Conservation (phyloP, 805 yeast species). For the Suhomyces xylopsoci region DNA sequence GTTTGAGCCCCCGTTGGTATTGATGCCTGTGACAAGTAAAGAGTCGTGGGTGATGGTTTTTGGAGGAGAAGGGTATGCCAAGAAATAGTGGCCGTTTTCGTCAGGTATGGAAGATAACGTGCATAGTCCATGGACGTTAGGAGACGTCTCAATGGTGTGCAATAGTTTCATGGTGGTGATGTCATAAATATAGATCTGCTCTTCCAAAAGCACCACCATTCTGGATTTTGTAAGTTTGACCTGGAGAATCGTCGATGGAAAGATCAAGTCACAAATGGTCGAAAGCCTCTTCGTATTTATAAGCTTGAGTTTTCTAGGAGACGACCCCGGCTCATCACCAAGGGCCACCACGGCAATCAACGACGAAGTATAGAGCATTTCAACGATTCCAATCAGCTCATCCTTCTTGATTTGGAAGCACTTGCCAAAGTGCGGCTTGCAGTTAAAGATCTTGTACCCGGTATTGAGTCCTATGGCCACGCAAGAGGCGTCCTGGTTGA, state of each 20-base stretch:
- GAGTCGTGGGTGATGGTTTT: conserved; percentile 47
- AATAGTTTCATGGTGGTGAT: conserved; percentile 38
- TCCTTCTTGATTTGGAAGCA: conserved; percentile 32
- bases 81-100: conserved; percentile 43
- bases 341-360: conserved; percentile 79
- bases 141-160: conserved; percentile 45
- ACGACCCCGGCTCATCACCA: conserved; percentile 65
- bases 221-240: conserved; percentile 34
- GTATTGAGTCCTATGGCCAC: conserved; percentile 67
- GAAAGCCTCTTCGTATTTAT: conserved; percentile 72
- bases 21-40: conserved; percentile 38
- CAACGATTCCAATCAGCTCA: conserved; percentile 68
- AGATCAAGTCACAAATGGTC: conserved; percentile 42
- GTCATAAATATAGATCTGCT: conserved; percentile 44
- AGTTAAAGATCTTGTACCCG: conserved; percentile 74
- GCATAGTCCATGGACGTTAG: conserved; percentile 51
- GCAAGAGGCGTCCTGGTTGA: conserved; percentile 89
- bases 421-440: conserved; percentile 72
- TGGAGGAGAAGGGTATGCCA: conserved; percentile 79
- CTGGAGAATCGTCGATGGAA: conserved; percentile 40
- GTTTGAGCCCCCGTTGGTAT: conserved; percentile 40
- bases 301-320: conserved; percentile 80
- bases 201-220: conserved; percentile 39
- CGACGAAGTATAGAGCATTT: conserved; percentile 89
- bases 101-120: conserved; percentile 49